Conservation (phyloP, 2,329 filamentous ascomycete species). For the Botrytis sinoallii region DNA sequence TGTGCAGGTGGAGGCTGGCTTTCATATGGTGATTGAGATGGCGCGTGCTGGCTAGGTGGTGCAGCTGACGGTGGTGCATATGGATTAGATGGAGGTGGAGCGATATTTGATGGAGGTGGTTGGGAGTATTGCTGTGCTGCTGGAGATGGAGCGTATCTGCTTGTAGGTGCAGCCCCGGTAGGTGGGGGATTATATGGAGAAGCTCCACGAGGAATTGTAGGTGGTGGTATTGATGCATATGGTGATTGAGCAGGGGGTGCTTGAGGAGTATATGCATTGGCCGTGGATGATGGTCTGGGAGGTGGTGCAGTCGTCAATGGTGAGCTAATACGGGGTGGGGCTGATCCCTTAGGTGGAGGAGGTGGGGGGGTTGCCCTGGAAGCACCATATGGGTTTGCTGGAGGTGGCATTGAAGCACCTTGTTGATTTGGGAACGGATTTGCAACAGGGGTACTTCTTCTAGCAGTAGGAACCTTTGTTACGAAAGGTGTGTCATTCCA, state of each 20-base stretch:
- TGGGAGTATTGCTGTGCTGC: conserved; percentile 52
- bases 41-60: conserved; percentile 58
- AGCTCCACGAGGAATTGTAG: conserved; percentile 67
- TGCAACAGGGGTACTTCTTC: conserved; percentile 65
- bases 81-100: conserved; percentile 46
- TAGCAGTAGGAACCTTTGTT: conserved; percentile 64
- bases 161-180: conserved; percentile 63
- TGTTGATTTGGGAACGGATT: conserved; percentile 65
- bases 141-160: conserved; percentile 71
- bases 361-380: conserved; percentile 65
- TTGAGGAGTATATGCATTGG: conserved; percentile 64
- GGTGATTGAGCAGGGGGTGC: conserved; percentile 43
- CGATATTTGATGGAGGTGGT: conserved; percentile 41
- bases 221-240: conserved; percentile 43
- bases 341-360: conserved; percentile 78
- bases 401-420: conserved; percentile 52
- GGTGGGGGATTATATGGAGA: conserved; percentile 87
- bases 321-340: conserved; percentile 68
- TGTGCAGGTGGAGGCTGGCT: conserved; percentile 42
- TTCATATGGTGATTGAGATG: conserved; percentile 54
- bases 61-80: conserved; percentile 44
- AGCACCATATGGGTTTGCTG: conserved; percentile 55
- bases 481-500: conserved; percentile 98
- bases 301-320: conserved; percentile 54
- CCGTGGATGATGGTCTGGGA: conserved; percentile 53